Percentiles rank a stretch among this genome's conserved stretches.
Conservation (phyloP, 257 asterid species). For the Cynanchum wilfordii region DNA sequence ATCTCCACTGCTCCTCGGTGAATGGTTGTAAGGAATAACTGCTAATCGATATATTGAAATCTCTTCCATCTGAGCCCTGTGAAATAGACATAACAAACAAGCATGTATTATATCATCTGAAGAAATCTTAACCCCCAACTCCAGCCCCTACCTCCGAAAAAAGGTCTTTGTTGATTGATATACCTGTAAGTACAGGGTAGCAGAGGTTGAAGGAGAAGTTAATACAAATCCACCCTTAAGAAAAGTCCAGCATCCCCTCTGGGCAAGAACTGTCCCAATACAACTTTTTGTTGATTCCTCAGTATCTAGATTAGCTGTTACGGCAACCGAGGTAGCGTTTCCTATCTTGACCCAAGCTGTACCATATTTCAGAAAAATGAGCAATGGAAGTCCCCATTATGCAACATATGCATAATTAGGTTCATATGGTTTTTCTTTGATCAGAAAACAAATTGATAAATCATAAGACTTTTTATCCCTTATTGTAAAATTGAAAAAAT, state of each 20-base stretch:
- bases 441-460: not conserved
- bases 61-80: slow-evolving; percentile 24
- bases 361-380: not conserved
- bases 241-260: slow-evolving; percentile 71
- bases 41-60: slow-evolving; percentile 16
- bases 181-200: slow-evolving; percentile 47
- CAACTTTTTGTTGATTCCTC: slow-evolving; percentile 33
- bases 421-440: not conserved
- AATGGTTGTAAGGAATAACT: slow-evolving; percentile 37
- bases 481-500: not conserved
- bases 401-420: not conserved
- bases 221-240: slow-evolving; percentile 73
- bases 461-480: not conserved
- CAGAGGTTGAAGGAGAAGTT: slow-evolving; percentile 39
- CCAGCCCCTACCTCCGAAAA: not conserved
- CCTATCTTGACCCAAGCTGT: slow-evolving; percentile 60
- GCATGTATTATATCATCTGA: not conserved
- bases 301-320: slow-evolving; percentile 43
- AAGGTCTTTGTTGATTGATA: not conserved
- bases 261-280: slow-evolving; percentile 61
- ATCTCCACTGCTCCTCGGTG: slow-evolving; percentile 27
- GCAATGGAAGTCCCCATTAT: not conserved
- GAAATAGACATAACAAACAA: not conserved
- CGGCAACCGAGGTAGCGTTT: slow-evolving; percentile 28
- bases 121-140: too few species aligned